phyloP scores from a whole-genome alignment of 345 rosid species.

The Durio zibethinus region DNA sequence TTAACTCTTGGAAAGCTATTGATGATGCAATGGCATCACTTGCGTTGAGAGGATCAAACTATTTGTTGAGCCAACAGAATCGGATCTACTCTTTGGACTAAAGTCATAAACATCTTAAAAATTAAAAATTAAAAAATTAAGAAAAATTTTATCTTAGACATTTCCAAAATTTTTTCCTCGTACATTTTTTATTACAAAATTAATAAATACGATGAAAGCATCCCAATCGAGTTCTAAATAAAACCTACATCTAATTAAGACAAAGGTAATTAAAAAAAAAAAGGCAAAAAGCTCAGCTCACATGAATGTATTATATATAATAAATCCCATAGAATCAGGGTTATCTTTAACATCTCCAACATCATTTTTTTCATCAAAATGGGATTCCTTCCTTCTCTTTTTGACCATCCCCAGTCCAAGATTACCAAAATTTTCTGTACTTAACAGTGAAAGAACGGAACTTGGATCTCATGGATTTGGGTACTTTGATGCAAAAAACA shows the following conservation, averaged over 20 bases:
- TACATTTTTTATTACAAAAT: no score
- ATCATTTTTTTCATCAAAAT: slow-evolving; percentile 18
- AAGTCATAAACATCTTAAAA: no score
- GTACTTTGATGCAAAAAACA: slow-evolving; percentile 17
- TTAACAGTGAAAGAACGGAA: slow-evolving; percentile 12
- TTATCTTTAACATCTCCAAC: slow-evolving; percentile 4
- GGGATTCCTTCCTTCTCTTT: slow-evolving; percentile 26
- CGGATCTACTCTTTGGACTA: no score
- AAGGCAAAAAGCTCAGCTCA: slow-evolving; percentile 10
- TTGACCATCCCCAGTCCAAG: slow-evolving; percentile 40
- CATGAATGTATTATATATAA: background rate
- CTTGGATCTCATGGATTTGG: slow-evolving; percentile 24
- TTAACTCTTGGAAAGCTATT: no score
- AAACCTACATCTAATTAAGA: slow-evolving; percentile 17
- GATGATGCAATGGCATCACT: no score
- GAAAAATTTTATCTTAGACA: no score
- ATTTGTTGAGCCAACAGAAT: no score
- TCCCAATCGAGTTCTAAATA: no score
- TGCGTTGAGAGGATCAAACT: no score
- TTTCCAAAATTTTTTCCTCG: no score
- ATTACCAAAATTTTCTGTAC: slow-evolving; percentile 20
- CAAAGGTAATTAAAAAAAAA: background rate
- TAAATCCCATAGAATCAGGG: slow-evolving; percentile 7
- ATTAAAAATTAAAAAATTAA: no score
- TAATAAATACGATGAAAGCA: no score